These are phyloP conservation scores for Cubamyces sp. DNA, from an alignment of 768 basidiomycete species.

Conservation along the genomic window DNA sequence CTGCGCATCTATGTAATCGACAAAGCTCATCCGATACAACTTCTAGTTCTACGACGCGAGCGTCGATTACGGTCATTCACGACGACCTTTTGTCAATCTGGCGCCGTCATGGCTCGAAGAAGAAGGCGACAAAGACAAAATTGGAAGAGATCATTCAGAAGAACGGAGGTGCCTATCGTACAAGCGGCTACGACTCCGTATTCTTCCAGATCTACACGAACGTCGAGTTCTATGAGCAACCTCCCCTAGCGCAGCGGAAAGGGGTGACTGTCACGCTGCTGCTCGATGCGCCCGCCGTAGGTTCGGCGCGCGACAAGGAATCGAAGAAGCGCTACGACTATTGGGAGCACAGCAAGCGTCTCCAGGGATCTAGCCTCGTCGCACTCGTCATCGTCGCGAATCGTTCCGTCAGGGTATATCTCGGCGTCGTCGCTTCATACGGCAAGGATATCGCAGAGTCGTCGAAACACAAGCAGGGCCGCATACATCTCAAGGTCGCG, in stretches of 20 bases:
- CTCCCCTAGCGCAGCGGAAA: conserved; percentile 48
- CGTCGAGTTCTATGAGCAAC: conserved; percentile 45
- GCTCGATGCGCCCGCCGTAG: conserved; percentile 59
- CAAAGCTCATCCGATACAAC: neutral
- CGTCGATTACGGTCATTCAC: conserved; percentile 49
- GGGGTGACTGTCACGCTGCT: conserved; percentile 53
- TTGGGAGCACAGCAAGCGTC: conserved; percentile 68
- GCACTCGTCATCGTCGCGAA: conserved; percentile 53
- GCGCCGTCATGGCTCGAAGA: neutral
- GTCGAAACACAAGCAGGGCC: conserved; percentile 37
- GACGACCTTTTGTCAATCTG: conserved; percentile 43
- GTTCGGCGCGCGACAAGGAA: conserved; percentile 45
- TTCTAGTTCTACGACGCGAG: conserved; percentile 15
- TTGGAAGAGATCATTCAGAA: conserved; percentile 31
- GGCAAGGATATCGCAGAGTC: conserved; percentile 50
- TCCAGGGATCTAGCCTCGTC: conserved; percentile 65
- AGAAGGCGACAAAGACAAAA: conserved; percentile 6
- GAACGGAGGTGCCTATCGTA: conserved; percentile 19
- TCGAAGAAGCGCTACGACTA: conserved; percentile 48
- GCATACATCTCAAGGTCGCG: conserved; percentile 51
- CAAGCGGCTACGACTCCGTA: conserved; percentile 19
- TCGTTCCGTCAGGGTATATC: conserved; percentile 42
- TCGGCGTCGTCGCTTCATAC: conserved; percentile 55
- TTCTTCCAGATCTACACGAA: conserved; percentile 30
- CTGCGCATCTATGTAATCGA: too few relatives aligned